Conservation (phyloP, 2,329 filamentous ascomycete genomes). For the Paraphaeosphaeria sporulosa region DNA sequence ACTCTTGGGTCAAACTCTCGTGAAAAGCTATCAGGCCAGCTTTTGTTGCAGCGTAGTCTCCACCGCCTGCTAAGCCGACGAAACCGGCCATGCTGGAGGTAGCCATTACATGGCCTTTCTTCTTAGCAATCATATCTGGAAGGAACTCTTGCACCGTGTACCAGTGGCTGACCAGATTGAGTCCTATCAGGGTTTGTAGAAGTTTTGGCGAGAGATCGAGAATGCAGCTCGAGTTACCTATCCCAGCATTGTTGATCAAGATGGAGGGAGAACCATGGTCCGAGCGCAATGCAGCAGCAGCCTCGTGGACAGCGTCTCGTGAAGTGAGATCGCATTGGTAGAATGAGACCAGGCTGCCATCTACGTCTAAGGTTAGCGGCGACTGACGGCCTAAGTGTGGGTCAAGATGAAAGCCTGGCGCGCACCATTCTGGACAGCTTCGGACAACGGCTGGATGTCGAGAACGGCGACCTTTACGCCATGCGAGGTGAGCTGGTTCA, state of each 20-base stretch:
- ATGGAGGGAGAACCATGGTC: constrained; percentile 43
- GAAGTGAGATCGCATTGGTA: constrained; percentile 47
- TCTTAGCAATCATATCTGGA: constrained; percentile 46
- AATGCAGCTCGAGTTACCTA: constrained; percentile 44
- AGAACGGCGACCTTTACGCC: constrained; percentile 47
- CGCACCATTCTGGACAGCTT: constrained; percentile 37
- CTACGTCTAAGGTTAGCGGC: constrained; percentile 28
- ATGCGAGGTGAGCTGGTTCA: constrained; percentile 39
- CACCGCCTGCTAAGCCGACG: constrained; percentile 39
- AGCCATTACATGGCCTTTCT: constrained; percentile 47
- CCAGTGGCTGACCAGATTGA: constrained; percentile 49
- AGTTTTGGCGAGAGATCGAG: constrained; percentile 38
- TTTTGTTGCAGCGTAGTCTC: constrained; percentile 48
- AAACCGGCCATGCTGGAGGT: constrained; percentile 47
- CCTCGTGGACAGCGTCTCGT: constrained; percentile 33
- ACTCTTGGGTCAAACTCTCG: constrained; percentile 48
- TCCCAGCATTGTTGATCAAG: constrained; percentile 49
- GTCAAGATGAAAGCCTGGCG: constrained; percentile 12
- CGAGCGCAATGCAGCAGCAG: constrained; percentile 43
- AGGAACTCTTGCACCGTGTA: constrained; percentile 48
- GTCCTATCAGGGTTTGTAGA: constrained; percentile 39
- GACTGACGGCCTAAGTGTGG: constrained; percentile 4
- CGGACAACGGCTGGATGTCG: constrained; percentile 42
- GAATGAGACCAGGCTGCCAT: constrained; percentile 31
- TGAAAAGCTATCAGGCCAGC: constrained; percentile 43